Evolutionary conservation across 1,284 basidiomycete species (phyloP), one percentile per base, ranked within the genome.

Genomic region (Leccinum cinnamomeum): DNA sequence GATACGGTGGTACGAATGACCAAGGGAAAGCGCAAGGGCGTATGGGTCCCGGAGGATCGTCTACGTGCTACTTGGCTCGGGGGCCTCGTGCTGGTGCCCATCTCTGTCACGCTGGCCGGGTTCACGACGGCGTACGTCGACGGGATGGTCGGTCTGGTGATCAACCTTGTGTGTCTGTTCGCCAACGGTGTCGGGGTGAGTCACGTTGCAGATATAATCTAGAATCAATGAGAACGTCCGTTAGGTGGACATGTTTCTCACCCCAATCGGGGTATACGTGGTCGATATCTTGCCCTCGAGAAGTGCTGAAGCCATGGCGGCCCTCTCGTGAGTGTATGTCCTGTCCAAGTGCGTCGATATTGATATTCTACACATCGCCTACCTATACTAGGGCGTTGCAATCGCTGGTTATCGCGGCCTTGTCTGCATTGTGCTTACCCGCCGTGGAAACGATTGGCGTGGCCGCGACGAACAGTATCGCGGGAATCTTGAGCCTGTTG

Each of bases 31-130:
- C 78, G 87, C 39, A 79, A 79, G 50, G 85, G 77, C 6, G 65
- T 73, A 16, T 82, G 78, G 82, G 76, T 79, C 4, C 85, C 87
- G 0, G 88, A 90, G 69, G 88, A 89, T 68, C 78, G 88, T 4
- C 77, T 89, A 25, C 76, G 80, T 8, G 84, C 81, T 0, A 76
- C 78, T 0, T 70, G 85, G 48, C 63, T 81, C 7, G 86, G 84
- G 16, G 77, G 78, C 0, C 75, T 75, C 0, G 33, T 84, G 7
- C 66, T 86, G 18, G 74, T 83, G 16, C 75, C 75, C 10, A 5
- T 75, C 7, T 77, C 75, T n/a, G 62, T 76, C 33, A 63, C 50
- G 1, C 11, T 64, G 4, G 62, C 62, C 2, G 73, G 73, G 14
- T 59, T 74, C 39, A 55, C 63, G 23, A 72, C 65, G 14, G 14